Conservation (phyloP, 164 flowering plant species). For the Berberis vulgaris region DNA sequence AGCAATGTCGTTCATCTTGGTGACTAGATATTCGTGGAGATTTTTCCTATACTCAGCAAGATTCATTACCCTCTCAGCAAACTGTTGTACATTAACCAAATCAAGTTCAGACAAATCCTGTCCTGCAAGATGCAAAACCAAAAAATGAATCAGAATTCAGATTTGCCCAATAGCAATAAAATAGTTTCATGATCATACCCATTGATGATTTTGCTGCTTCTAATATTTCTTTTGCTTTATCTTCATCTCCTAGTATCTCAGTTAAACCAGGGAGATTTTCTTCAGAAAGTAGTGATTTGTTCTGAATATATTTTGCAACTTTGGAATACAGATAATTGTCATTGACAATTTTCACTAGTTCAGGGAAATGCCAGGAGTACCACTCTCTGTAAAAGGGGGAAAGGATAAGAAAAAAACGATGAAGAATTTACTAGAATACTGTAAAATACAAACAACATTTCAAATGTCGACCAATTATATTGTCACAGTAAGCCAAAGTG, state of each 20-base stretch:
- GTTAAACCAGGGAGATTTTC: conserved; percentile 59
- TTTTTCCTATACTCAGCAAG: conserved; percentile 84
- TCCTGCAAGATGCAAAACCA: conserved; percentile 39
- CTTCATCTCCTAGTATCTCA: conserved; percentile 91
- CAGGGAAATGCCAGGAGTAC: conserved; percentile 98
- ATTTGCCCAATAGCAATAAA: neutral
- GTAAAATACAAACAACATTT: too few species aligned
- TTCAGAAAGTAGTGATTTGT: conserved; percentile 69
- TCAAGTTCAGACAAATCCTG: conserved; percentile 89
- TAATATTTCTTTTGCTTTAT: conserved; percentile 85
- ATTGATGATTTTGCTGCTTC: conserved; percentile 96
- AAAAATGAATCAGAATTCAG: conserved; percentile 2
- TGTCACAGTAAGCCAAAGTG: too few species aligned
- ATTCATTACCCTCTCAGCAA: conserved; percentile 92
- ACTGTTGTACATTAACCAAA: conserved; percentile 81
- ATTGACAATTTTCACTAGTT: conserved; percentile 83
- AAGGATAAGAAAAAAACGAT: neutral
- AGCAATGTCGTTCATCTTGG: conserved; percentile 96
- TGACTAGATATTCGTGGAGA: conserved; percentile 78
- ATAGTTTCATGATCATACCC: conserved; percentile 41
- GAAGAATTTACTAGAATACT: neutral
- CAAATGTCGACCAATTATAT: too few species aligned
- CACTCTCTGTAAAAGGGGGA: conserved; percentile 57
- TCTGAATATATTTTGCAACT: conserved; percentile 60
- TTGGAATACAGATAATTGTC: conserved; percentile 94